These are phyloP conservation scores for Eustoma russellianum DNA, from an alignment of 257 asterid genomes.

Conservation along the genomic window DNA sequence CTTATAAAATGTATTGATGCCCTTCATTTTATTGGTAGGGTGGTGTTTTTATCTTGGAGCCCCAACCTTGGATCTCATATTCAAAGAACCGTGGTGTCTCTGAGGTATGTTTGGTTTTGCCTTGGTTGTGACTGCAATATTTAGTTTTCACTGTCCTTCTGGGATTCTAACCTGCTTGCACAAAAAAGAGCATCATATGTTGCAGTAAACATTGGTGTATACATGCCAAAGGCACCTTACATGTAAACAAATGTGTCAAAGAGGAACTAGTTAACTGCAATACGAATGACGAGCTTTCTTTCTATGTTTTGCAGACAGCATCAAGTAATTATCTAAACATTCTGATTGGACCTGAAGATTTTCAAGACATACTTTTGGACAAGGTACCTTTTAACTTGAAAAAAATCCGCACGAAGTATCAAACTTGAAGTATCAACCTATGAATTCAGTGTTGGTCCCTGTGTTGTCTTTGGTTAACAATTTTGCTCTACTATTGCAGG, in stretches of 20 bases:
- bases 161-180: too few relatives aligned
- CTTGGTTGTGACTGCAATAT: too few relatives aligned
- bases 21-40: constrained; percentile 41
- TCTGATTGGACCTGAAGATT: constrained; percentile 61
- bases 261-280: too few relatives aligned
- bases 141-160: too few relatives aligned
- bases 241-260: too few relatives aligned
- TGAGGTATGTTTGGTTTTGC: constrained; percentile 34
- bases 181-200: too few relatives aligned
- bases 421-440: too few relatives aligned
- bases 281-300: not conserved
- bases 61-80: constrained; percentile 94
- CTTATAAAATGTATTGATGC: too few relatives aligned
- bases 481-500: constrained; percentile 33
- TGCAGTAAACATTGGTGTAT: too few relatives aligned
- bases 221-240: too few relatives aligned
- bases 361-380: constrained; percentile 77
- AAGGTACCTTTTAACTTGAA: constrained; percentile 35
- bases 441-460: not conserved
- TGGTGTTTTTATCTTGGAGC: constrained; percentile 86
- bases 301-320: constrained; percentile 40
- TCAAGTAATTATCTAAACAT: constrained; percentile 48
- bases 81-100: constrained; percentile 64
- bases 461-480: too few relatives aligned
- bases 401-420: not conserved